Base-by-base conservation (phyloP, 768 basidiomycete species). In the Lentinula boryana region DNA sequence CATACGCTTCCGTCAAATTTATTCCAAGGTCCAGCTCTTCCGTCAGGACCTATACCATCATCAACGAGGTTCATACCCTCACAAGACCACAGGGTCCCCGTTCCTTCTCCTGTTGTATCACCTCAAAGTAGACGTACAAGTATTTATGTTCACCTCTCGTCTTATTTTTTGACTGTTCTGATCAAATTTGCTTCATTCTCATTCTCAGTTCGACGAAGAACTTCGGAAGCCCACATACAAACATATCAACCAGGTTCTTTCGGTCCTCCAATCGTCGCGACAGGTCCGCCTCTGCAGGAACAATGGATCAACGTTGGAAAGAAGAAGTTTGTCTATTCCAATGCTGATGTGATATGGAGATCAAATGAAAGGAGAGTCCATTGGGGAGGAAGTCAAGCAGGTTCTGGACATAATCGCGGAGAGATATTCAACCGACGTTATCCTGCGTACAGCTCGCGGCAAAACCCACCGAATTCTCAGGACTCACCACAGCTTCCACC, bases 321-420 rank as follows among this genome's bases (percentile, higher is more conserved):
- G 23, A 54, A 54, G 10, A 54, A 40, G 23, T 40, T 54, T 23
- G 21, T 40, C 16, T 54, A 54, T n/a, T 54, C 53, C 10, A 54
- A 54, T 21, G 53, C 53, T 12, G 53, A 54, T 36, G 53, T 54
- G n/a, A 40, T 54, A 16, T 54, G 53, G 53, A 38, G 53, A 38
- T 36, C 53, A 23, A 54, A 54, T 35, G 53, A 35, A 13, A 35
- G 53, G n/a, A 54, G 33, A 40, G 53, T 54, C 18, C 18, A n/a
- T 1, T 54, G 53, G 53, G 53, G 35, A n/a, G 18, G 33, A 16
- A 38, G 9, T n/a, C 33, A 35, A 9, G 53, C 46, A 48, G 10
- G 21, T 48, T 9, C n/a, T 7, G 8, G 21, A 48, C 21, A 48
- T 48, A 15, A 38, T 21, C 5, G 10, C 10, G 53, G 33, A 4